Percentiles rank a stretch among this genome's conserved stretches.
phyloP scores from a whole-genome alignment of 2,329 filamentous ascomycete species.

The Ophiostoma ips region DNA sequence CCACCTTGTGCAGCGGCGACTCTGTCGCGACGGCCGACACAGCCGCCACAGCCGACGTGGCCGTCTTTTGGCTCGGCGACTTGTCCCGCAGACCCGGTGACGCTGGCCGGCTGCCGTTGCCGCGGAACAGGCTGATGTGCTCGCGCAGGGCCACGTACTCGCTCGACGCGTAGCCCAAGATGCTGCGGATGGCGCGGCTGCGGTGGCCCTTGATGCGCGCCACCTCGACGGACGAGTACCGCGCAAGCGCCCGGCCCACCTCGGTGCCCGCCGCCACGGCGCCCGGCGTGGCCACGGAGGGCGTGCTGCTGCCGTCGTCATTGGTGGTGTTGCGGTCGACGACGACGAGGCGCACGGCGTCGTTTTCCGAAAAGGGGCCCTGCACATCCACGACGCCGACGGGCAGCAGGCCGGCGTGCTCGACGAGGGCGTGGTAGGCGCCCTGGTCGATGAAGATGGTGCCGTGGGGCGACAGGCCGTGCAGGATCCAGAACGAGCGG shows the following conservation, averaged over 20 bases:
- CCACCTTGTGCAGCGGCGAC: constrained; percentile 6
- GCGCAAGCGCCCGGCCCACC: constrained; percentile 79
- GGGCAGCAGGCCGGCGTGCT: constrained; percentile 77
- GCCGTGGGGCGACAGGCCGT: constrained; percentile 80
- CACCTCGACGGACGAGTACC: constrained; percentile 83
- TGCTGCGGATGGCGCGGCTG: constrained; percentile 63
- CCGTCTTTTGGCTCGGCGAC: constrained; percentile 5
- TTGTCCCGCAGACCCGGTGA: constrained; percentile 25
- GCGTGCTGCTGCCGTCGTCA: constrained; percentile 66
- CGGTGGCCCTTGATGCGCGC: constrained; percentile 68
- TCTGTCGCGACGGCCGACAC: background rate
- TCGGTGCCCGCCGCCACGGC: constrained; percentile 59
- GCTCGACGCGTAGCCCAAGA: constrained; percentile 84
- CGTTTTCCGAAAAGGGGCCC: constrained; percentile 79
- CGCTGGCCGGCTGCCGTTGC: constrained; percentile 35
- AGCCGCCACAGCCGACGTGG: background rate
- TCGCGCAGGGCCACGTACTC: constrained; percentile 86
- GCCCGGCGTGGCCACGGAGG: constrained; percentile 70
- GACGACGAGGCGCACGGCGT: constrained; percentile 76
- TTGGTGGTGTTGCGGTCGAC: constrained; percentile 51
- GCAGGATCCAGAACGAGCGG: constrained; percentile 91
- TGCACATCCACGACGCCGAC: constrained; percentile 86
- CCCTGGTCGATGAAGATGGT: constrained; percentile 89
- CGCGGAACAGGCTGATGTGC: constrained; percentile 63
- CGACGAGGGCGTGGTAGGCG: constrained; percentile 63